These are phyloP conservation scores for Fusarium sp. DNA, from an alignment of 2,329 filamentous ascomycete genomes.

Conservation along the genomic window DNA sequence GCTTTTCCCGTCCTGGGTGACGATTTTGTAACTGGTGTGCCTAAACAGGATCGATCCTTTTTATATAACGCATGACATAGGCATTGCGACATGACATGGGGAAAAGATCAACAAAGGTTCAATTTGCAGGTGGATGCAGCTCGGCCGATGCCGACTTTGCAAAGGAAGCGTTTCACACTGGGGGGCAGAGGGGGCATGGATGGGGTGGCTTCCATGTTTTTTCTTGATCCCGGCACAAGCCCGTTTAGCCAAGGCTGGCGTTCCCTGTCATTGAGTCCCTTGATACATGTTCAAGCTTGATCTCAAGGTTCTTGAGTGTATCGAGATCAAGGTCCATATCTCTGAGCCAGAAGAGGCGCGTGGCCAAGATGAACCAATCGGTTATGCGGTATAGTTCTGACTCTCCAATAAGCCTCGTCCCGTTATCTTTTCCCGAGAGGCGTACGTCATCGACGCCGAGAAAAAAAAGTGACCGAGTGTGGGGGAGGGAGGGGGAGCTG, in stretches of 20 bases:
- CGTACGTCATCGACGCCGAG: conserved; percentile 30
- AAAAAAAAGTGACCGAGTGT: conserved; percentile 18
- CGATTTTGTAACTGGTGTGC: background rate
- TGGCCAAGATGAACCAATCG: conserved; percentile 17
- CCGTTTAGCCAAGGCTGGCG: conserved; percentile 25
- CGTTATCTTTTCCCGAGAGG: conserved; percentile 10
- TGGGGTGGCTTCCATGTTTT: background rate
- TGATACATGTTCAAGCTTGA: background rate
- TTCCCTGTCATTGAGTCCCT: conserved; percentile 1
- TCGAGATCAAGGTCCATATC: background rate
- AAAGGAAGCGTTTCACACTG: conserved; percentile 25
- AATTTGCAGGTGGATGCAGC: background rate
- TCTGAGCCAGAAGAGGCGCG: background rate
- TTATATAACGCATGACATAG: conserved; percentile 11
- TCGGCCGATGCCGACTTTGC: conserved; percentile 24
- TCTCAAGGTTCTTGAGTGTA: background rate
- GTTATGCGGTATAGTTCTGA: conserved; percentile 17
- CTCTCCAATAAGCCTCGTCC: background rate
- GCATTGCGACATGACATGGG: conserved; percentile 6
- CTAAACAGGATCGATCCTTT: background rate
- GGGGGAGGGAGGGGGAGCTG: conserved; percentile 17
- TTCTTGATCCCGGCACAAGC: background rate
- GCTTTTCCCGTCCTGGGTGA: background rate
- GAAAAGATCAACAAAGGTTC: background rate
- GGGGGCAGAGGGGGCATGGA: background rate